Percentiles rank a stretch among this genome's conserved stretches.
Evolutionary conservation across 2,329 filamentous ascomycete genomes (phyloP).

Genomic region (Aureobasidium melanogenum): DNA sequence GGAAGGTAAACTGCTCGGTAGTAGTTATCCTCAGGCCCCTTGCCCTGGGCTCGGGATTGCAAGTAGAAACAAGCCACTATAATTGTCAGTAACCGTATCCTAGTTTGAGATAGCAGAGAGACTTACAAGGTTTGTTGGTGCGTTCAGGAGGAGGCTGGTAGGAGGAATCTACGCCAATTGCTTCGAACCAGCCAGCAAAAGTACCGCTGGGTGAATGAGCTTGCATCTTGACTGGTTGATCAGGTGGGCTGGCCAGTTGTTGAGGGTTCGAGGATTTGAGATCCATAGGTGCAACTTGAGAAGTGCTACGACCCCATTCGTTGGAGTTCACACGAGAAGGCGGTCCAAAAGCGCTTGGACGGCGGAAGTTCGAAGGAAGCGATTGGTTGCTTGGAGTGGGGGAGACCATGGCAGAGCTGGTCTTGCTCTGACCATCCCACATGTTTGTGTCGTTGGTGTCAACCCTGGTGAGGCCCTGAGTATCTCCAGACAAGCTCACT

Average conservation of each 20-base stretch:
- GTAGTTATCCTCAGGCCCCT: slow-evolving; percentile 48
- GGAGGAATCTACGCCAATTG: slow-evolving; percentile 75
- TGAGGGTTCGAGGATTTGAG: slow-evolving; percentile 29
- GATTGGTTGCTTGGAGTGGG: slow-evolving; percentile 41
- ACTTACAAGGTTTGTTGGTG: slow-evolving; percentile 55
- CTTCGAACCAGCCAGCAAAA: slow-evolving; percentile 79
- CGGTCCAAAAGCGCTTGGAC: slow-evolving; percentile 34
- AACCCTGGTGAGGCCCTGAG: slow-evolving; percentile 49
- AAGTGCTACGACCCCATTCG: slow-evolving; percentile 40
- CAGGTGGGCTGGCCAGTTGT: slow-evolving; percentile 38
- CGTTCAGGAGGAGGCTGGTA: slow-evolving; percentile 74
- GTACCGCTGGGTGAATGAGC: slow-evolving; percentile 51
- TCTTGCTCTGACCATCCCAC: slow-evolving; percentile 45
- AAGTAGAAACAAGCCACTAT: slow-evolving; percentile 84
- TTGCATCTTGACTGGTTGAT: slow-evolving; percentile 48
- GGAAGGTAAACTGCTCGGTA: slow-evolving; percentile 81
- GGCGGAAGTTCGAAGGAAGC: slow-evolving; percentile 36
- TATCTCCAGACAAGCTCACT: slow-evolving; percentile 62
- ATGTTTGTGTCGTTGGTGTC: slow-evolving; percentile 37
- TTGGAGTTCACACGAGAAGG: slow-evolving; percentile 37
- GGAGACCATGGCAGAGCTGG: slow-evolving; percentile 47
- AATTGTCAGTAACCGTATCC: not conserved
- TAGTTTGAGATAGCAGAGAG: slow-evolving; percentile 9
- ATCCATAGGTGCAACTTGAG: slow-evolving; percentile 45
- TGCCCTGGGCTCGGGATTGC: slow-evolving; percentile 44